Conservation (phyloP, 2,329 filamentous ascomycete genomes). For the Aureobasidium musti region DNA sequence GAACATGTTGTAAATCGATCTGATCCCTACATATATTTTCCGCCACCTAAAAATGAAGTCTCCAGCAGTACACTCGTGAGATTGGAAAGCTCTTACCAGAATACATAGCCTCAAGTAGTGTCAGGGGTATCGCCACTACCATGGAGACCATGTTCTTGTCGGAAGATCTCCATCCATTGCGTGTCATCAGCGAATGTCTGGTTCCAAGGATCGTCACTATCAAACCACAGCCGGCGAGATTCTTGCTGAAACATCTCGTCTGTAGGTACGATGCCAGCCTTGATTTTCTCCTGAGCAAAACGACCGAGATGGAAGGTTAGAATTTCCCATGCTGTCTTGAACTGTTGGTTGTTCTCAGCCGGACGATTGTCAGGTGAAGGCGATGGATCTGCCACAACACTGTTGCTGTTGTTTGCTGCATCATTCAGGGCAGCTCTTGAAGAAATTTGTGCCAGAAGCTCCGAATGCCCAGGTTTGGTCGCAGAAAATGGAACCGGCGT, state of each 20-base stretch:
- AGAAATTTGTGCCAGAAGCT: conserved; percentile 16
- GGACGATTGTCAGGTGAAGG: conserved; percentile 6
- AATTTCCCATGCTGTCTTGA: conserved; percentile 45
- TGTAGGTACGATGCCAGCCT: conserved; percentile 21
- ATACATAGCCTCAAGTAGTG: not conserved
- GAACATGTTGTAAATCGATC: no score
- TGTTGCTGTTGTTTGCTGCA: not conserved
- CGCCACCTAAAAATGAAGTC: no score
- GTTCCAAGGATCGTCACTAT: conserved; percentile 29
- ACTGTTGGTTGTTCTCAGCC: not conserved
- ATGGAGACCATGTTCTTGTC: conserved; percentile 50
- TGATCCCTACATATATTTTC: no score
- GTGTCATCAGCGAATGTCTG: conserved; percentile 28
- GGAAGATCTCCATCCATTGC: conserved; percentile 41
- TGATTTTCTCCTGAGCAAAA: conserved; percentile 27
- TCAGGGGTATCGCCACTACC: conserved; percentile 6
- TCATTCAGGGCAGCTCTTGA: conserved; percentile 15
- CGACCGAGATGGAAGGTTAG: conserved; percentile 27
- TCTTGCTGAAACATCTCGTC: conserved; percentile 31
- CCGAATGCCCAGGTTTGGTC: conserved; percentile 20
- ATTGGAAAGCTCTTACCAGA: no score
- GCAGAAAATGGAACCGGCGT: conserved; percentile 21
- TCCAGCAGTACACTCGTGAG: no score
- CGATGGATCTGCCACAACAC: not conserved
- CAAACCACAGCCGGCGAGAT: conserved; percentile 29